These are phyloP conservation scores for Xanthoceras sorbifolium DNA, from an alignment of 345 rosid species.

Conservation along the genomic window DNA sequence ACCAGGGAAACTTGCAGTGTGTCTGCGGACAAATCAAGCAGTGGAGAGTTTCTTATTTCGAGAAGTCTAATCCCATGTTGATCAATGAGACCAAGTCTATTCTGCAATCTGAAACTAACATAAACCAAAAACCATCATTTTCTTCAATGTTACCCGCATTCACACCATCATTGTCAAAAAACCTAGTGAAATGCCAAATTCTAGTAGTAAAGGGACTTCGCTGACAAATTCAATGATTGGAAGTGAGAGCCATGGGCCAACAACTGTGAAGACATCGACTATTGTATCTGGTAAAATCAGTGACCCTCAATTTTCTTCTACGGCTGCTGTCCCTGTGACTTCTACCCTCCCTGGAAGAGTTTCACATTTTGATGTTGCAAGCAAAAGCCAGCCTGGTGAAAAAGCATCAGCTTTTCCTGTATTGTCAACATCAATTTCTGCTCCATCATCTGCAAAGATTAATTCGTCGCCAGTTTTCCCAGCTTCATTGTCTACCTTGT, in stretches of 20 bases:
- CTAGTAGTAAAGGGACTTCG: constrained; percentile 32
- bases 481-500: constrained; percentile 34
- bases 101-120: constrained; percentile 40
- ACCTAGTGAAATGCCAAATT: constrained; percentile 37
- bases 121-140: constrained; percentile 30
- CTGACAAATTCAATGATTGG: constrained; percentile 30
- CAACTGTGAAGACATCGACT: constrained; percentile 23
- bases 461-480: constrained; percentile 30
- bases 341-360: constrained; percentile 34
- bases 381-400: constrained; percentile 45
- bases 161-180: constrained; percentile 33
- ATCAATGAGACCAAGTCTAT: constrained; percentile 36
- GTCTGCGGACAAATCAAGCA: constrained; percentile 31
- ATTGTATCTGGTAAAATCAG: constrained; percentile 33
- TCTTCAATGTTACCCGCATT: constrained; percentile 28
- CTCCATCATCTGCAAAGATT: constrained; percentile 41
- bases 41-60: constrained; percentile 32
- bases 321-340: constrained; percentile 36
- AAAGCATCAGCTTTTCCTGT: constrained; percentile 33
- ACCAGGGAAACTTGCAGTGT: constrained; percentile 28
- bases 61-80: constrained; percentile 34
- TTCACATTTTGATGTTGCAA: constrained; percentile 34
- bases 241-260: constrained; percentile 28
- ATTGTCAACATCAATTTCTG: constrained; percentile 37
- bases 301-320: constrained; percentile 36